Percentiles rank a stretch among this genome's conserved stretches.
These are phyloP conservation scores for Epichloe hybrida DNA, from an alignment of 2,329 filamentous ascomycete species.

Conservation along the genomic window DNA sequence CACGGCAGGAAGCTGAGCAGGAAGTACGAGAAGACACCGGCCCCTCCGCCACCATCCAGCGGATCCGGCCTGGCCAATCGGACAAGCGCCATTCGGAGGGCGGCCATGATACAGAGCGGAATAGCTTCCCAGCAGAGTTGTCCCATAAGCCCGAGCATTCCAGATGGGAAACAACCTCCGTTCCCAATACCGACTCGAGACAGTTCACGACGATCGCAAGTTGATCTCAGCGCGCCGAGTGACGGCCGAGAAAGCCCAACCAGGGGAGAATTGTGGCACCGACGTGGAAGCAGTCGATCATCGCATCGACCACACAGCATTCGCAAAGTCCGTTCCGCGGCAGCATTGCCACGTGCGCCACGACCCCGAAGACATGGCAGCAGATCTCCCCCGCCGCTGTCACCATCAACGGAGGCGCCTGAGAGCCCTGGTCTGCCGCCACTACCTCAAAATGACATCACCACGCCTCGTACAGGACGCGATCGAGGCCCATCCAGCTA, in stretches of 20 bases:
- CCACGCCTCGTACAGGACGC: conserved; percentile 37
- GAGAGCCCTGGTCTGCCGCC: conserved; percentile 62
- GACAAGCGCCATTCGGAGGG: conserved; percentile 53
- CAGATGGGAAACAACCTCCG: conserved; percentile 53
- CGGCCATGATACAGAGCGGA: conserved; percentile 69
- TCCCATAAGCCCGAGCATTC: conserved; percentile 51
- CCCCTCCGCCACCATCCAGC: conserved; percentile 9
- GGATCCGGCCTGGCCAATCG: conserved; percentile 26
- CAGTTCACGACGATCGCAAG: conserved; percentile 64
- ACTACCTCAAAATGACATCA: conserved; percentile 59
- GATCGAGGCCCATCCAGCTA: conserved; percentile 28
- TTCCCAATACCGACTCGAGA: conserved; percentile 85
- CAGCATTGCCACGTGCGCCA: conserved; percentile 49
- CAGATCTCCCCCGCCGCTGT: conserved; percentile 53
- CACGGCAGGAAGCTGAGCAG: conserved; percentile 19
- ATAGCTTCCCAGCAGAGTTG: conserved; percentile 51
- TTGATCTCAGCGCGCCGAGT: conserved; percentile 49
- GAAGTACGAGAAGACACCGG: conserved; percentile 25
- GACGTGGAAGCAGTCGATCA: conserved; percentile 34
- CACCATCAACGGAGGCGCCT: conserved; percentile 51
- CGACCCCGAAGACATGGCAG: conserved; percentile 37
- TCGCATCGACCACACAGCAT: conserved; percentile 48
- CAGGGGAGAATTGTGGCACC: conserved; percentile 41
- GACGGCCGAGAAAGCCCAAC: conserved; percentile 72
- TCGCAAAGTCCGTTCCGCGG: conserved; percentile 75